A percentile compares a stretch with the other conserved stretches of the same genome.
These are phyloP conservation scores for Annulohypoxylon nitens DNA, from an alignment of 495 filamentous ascomycete genomes.

Conservation along the genomic window DNA sequence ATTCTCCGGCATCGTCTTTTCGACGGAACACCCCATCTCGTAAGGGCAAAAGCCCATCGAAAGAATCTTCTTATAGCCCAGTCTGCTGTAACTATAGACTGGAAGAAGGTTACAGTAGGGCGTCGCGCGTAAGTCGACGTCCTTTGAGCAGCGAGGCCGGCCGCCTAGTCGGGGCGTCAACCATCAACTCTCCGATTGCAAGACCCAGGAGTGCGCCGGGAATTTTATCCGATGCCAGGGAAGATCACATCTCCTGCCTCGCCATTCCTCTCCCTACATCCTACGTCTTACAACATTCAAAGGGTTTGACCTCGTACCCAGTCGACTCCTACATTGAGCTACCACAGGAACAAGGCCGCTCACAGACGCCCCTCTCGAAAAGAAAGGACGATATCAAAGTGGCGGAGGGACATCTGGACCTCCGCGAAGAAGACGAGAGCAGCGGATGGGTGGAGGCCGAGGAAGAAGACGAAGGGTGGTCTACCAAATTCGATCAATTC, in stretches of 20 bases:
- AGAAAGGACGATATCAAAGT: neutral
- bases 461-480: too few relatives aligned
- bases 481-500: too few relatives aligned
- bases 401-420: neutral
- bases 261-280: too few relatives aligned
- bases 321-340: too few relatives aligned
- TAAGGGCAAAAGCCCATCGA: neutral
- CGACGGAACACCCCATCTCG: neutral
- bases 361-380: too few relatives aligned
- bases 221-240: neutral
- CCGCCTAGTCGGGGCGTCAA: neutral
- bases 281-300: too few relatives aligned
- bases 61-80: neutral
- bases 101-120: neutral
- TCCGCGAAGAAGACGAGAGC: neutral
- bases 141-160: neutral
- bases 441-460: neutral
- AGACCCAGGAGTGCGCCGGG: neutral
- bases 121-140: neutral
- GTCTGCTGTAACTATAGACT: neutral
- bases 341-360: too few relatives aligned
- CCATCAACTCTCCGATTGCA: neutral
- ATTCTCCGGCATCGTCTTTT: neutral
- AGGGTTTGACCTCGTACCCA: too few relatives aligned
- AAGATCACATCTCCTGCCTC: neutral